These are phyloP conservation scores for Singerocomus inundabilis DNA, from an alignment of 1,284 basidiomycete species.

Conservation along the genomic window DNA sequence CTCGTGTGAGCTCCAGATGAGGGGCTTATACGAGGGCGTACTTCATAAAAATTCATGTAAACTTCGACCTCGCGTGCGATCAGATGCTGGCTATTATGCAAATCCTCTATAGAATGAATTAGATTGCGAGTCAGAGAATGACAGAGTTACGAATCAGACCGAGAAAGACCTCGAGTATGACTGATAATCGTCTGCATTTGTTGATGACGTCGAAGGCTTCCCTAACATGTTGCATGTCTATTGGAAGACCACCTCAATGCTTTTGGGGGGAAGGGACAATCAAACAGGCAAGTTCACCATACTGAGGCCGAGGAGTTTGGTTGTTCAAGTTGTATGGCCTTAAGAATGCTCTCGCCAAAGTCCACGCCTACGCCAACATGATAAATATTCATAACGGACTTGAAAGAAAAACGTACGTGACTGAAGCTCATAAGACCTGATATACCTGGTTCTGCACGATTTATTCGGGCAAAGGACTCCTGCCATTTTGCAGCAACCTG, in stretches of 20 bases:
- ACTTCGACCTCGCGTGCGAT: constrained; percentile 57
- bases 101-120: constrained; percentile 47
- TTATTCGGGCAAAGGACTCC: constrained; percentile 62
- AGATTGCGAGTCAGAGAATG: background rate
- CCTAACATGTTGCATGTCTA: constrained; percentile 51
- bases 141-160: constrained; percentile 40
- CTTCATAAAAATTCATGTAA: constrained; percentile 62
- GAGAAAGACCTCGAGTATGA: constrained; percentile 64
- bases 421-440: constrained; percentile 64
- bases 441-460: constrained; percentile 60
- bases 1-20: constrained; percentile 5
- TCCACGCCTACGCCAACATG: constrained; percentile 55
- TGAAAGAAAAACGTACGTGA: constrained; percentile 42
- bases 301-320: constrained; percentile 32
- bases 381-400: background rate
- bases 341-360: constrained; percentile 52
- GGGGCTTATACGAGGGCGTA: constrained; percentile 29
- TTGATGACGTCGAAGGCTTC: constrained; percentile 56
- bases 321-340: constrained; percentile 54
- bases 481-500: constrained; percentile 75
- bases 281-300: constrained; percentile 34
- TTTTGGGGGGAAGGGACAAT: background rate
- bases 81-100: constrained; percentile 57
- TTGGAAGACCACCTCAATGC: constrained; percentile 1
- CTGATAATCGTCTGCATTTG: constrained; percentile 54